Conservation (phyloP, 2,329 filamentous ascomycete species). For the Colletotrichum ledebouriae region DNA sequence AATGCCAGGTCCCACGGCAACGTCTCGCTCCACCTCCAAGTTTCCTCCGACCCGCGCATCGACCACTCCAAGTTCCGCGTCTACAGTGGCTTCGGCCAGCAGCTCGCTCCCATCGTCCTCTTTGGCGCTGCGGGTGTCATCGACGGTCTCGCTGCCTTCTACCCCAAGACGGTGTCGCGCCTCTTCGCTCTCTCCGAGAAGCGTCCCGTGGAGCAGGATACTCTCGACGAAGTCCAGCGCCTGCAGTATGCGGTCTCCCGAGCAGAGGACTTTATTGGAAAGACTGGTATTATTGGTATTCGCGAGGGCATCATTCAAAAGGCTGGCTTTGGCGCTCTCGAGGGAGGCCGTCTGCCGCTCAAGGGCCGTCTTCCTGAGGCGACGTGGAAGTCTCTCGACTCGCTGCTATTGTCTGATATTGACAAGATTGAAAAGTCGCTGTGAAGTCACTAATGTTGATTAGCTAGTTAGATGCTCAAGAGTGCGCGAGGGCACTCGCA, state of each 20-base stretch:
- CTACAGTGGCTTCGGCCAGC: constrained; percentile 76
- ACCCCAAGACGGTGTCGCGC: constrained; percentile 71
- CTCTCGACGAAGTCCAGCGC: constrained; percentile 65
- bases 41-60: constrained; percentile 71
- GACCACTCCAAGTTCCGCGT: constrained; percentile 72
- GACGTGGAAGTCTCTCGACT: constrained; percentile 55
- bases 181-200: constrained; percentile 64
- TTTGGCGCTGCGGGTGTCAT: constrained; percentile 76
- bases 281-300: constrained; percentile 73
- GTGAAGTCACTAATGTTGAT: not conserved
- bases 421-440: constrained; percentile 42
- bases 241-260: constrained; percentile 73
- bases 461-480: not conserved
- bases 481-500: constrained; percentile 15
- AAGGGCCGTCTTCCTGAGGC: constrained; percentile 67
- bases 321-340: constrained; percentile 68
- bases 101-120: constrained; percentile 73
- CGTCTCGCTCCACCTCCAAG: constrained; percentile 73
- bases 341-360: constrained; percentile 71
- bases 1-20: constrained; percentile 68
- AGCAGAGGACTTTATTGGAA: constrained; percentile 73
- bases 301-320: constrained; percentile 72
- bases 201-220: constrained; percentile 54
- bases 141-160: constrained; percentile 75
- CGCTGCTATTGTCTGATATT: constrained; percentile 38